Conservation (phyloP, 768 basidiomycete genomes). For the Mycena capillaripes region DNA sequence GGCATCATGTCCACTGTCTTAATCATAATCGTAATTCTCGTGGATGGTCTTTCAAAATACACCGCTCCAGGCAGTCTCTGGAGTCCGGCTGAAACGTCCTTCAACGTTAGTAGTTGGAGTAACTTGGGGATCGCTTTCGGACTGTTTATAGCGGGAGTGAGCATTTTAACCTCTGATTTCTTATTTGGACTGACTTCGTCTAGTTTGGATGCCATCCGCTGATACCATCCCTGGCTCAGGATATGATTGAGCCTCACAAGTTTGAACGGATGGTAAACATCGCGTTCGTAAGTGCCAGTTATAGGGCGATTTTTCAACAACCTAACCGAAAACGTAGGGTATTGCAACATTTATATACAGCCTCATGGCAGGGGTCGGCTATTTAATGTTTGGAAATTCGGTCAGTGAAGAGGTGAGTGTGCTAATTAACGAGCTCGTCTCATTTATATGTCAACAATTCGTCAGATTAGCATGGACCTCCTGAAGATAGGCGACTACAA, state of each 20-base stretch:
- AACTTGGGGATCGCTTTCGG: conserved; percentile 88
- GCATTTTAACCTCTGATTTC: conserved; percentile 37
- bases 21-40: conserved; percentile 81
- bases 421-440: neutral
- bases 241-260: conserved; percentile 87
- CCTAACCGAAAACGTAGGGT: conserved; percentile 50
- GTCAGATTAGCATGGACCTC: conserved; percentile 87
- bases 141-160: conserved; percentile 91
- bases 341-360: conserved; percentile 74
- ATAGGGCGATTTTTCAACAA: neutral
- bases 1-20: conserved; percentile 86
- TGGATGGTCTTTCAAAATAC: conserved; percentile 84
- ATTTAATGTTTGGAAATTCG: conserved; percentile 88
- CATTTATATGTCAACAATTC: conserved; percentile 2
- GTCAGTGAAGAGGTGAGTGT: conserved; percentile 84
- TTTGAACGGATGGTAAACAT: conserved; percentile 89
- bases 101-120: conserved; percentile 63
- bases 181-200: neutral
- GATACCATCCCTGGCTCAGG: conserved; percentile 89
- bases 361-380: conserved; percentile 86
- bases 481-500: conserved; percentile 82
- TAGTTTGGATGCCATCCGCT: conserved; percentile 94
- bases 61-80: conserved; percentile 86
- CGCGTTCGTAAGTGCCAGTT: conserved; percentile 78
- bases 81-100: conserved; percentile 77